These are phyloP conservation scores for Cutaneotrichosporon mucoides DNA, from an alignment of 1,284 basidiomycete genomes.

Conservation along the genomic window DNA sequence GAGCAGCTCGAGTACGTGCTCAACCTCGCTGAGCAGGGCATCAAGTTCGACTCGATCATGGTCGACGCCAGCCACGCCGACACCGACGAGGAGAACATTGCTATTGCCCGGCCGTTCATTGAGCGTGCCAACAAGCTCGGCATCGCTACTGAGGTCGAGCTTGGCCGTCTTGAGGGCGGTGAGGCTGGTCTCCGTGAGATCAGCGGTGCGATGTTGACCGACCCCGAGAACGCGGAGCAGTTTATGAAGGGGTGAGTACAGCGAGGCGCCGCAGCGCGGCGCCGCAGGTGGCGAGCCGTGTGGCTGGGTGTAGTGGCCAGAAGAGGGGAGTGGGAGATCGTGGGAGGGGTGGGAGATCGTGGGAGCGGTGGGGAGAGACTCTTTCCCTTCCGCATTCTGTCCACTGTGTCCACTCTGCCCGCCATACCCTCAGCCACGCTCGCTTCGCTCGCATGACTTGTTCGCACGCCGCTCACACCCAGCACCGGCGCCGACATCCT, in stretches of 20 bases:
- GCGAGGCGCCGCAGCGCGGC: no score
- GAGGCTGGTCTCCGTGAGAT: slow-evolving; percentile 52
- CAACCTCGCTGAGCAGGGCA: slow-evolving; percentile 45
- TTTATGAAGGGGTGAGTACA: slow-evolving; percentile 43
- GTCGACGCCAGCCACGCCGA: slow-evolving; percentile 50
- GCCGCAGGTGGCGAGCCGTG: no score
- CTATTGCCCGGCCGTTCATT: slow-evolving; percentile 44
- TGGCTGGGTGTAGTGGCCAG: neutral
- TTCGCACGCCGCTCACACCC: neutral
- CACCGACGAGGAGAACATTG: slow-evolving; percentile 49
- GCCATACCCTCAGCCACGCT: neutral
- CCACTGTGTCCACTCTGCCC: no score
- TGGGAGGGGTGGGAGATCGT: no score
- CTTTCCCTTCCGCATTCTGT: no score
- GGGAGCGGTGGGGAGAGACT: no score
- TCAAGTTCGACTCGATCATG: slow-evolving; percentile 50
- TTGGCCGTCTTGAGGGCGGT: slow-evolving; percentile 51
- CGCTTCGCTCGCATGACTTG: neutral
- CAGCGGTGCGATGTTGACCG: slow-evolving; percentile 50
- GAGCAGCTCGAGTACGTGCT: slow-evolving; percentile 50
- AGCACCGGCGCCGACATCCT: slow-evolving; percentile 51
- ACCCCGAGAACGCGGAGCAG: slow-evolving; percentile 47
- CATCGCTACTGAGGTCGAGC: slow-evolving; percentile 52
- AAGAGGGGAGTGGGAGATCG: neutral
- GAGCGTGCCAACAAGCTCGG: slow-evolving; percentile 42